Percentiles rank a stretch among this genome's conserved stretches.
phyloP scores from a whole-genome alignment of 805 yeast species.

The Candida tammaniensis region DNA sequence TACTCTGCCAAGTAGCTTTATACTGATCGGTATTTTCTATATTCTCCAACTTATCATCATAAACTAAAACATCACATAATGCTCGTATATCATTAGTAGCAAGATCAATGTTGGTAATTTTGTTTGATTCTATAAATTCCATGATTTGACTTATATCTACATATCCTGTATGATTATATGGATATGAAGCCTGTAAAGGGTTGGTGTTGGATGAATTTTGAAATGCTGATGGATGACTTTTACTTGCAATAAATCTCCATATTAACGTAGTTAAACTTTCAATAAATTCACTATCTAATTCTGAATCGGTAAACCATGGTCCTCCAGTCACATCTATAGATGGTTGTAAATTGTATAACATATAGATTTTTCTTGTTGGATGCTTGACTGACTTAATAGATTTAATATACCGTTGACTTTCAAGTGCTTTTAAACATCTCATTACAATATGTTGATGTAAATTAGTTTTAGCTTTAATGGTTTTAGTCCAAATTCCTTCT shows the following conservation, averaged over 20 bases:
- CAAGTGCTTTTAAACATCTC: conserved; percentile 77
- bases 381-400: conserved; percentile 85
- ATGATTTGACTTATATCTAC: conserved; percentile 74
- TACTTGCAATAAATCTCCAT: conserved; percentile 81
- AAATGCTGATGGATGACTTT: conserved; percentile 74
- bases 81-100: conserved; percentile 71
- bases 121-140: conserved; percentile 66
- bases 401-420: conserved; percentile 79
- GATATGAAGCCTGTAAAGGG: conserved; percentile 48
- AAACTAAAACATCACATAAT: conserved; percentile 82
- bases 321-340: conserved; percentile 97
- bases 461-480: conserved; percentile 83
- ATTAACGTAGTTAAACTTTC: conserved; percentile 78
- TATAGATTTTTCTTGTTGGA: conserved; percentile 94
- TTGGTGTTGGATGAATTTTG: conserved; percentile 34
- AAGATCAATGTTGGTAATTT: conserved; percentile 80
- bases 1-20: conserved; percentile 81
- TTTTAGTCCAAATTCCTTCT: conserved; percentile 96
- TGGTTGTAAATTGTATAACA: conserved; percentile 92
- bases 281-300: conserved; percentile 90
- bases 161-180: conserved; percentile 57
- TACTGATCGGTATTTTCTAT: conserved; percentile 56
- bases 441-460: conserved; percentile 88
- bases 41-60: conserved; percentile 80
- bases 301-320: conserved; percentile 98